phyloP scores from a whole-genome alignment of 176 grass and related monocot genomes.

The Aegilops umbellulata region DNA sequence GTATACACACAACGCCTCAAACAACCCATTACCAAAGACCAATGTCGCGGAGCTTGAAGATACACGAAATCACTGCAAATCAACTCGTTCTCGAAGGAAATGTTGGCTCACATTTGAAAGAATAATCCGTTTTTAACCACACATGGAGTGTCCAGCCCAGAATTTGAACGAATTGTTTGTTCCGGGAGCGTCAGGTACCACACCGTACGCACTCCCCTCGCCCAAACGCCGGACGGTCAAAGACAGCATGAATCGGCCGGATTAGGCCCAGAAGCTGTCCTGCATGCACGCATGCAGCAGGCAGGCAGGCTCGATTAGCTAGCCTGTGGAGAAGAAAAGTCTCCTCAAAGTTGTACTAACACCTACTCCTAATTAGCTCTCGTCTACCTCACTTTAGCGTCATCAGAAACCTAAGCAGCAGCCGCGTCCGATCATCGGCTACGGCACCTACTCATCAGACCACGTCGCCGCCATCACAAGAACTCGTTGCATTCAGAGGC shows the following conservation, averaged over 20 bases:
- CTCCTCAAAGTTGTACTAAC: neutral
- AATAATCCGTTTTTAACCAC: too few species aligned
- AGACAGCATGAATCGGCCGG: neutral
- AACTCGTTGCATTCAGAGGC: neutral
- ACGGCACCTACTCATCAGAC: neutral
- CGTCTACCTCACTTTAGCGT: neutral
- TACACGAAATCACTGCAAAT: too few species aligned
- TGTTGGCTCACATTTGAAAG: too few species aligned
- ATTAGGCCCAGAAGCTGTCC: constrained; percentile 3
- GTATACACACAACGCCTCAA: too few species aligned
- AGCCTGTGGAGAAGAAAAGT: neutral
- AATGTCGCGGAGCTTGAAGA: too few species aligned
- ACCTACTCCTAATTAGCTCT: neutral
- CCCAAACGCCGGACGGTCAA: constrained; percentile 24
- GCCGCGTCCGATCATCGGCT: neutral
- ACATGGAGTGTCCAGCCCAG: too few species aligned
- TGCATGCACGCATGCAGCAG: neutral
- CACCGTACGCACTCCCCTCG: neutral
- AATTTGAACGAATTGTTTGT: too few species aligned
- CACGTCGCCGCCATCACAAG: neutral
- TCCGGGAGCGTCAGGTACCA: neutral
- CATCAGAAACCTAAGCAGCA: constrained; percentile 24
- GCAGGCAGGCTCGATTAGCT: neutral
- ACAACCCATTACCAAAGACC: too few species aligned
- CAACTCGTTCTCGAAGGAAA: too few species aligned